Base-by-base conservation (phyloP, 139 green algal genomes). In the Eudorina sp. region DNA sequence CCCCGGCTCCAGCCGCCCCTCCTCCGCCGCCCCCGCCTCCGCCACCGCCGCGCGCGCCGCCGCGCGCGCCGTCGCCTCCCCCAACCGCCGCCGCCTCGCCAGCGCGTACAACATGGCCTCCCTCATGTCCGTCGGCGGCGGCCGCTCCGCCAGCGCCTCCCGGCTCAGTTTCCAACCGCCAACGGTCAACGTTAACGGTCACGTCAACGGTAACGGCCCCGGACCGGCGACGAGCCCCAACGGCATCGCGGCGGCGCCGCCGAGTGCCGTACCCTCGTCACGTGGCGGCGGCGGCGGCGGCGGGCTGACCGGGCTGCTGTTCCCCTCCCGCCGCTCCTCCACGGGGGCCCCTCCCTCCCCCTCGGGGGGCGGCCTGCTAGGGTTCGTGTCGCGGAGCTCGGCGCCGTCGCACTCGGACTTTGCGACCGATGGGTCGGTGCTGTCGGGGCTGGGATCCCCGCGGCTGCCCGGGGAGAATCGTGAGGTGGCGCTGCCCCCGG, bases 41-140 rank as follows among this genome's bases (percentile, higher is more conserved):
- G 73, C 73, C 45, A 81, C 73, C 27, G 73, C 73, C 14, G 73
- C 73, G 29, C 73, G 73, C 73, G 73, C 73, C 45, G 73, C 73
- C 5, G 73, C 73, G 11, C 73, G 73, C 14, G 73, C 73, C 27
- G 46, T 64, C 1, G 45, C 73, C 45, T 46, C 73, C 1, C 73
- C 73, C 46, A 21, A 62, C 25, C 73, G 73, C 27, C 45, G 73
- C 27, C 73, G 73, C 46, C 45, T 81, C 11, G 45, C 73, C 1
- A 43, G 27, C 23, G 73, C 45, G 4, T 0, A 64, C 25, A 62
- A 46, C 73, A 41, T 81, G 73, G 64, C 27, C 31, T 27, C 25
- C 45, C 5, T 46, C 29, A 27, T 81, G 19, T 13, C 40, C 70
- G 41, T 53, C 18, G 38, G 40, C 34, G 68, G 31, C 23, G 70